Evolutionary conservation across 805 yeast species (phyloP).

Genomic region (Sungouiozyma intestinalis): DNA sequence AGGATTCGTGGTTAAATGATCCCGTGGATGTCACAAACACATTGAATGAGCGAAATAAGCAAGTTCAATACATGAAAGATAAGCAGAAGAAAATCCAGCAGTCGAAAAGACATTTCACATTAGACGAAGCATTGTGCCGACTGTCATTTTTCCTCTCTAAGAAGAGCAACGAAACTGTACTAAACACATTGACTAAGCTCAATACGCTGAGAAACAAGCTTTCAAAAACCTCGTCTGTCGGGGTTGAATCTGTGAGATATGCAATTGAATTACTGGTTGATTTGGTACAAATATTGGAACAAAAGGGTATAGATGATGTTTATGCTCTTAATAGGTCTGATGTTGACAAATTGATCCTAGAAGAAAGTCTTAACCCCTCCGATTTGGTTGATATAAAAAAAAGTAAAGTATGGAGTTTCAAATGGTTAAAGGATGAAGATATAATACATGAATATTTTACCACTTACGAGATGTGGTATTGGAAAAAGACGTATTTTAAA

Average conservation of each 20-base stretch:
- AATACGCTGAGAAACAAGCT: constrained; percentile 16
- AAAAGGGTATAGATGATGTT: constrained; percentile 31
- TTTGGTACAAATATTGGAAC: constrained; percentile 32
- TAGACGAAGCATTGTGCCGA: constrained; percentile 28
- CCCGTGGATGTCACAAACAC: constrained; percentile 7
- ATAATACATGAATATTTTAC: constrained; percentile 40
- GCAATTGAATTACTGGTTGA: constrained; percentile 35
- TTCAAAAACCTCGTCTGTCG: not conserved
- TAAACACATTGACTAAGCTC: constrained; percentile 36
- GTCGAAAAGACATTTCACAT: constrained; percentile 12
- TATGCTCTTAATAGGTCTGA: constrained; percentile 38
- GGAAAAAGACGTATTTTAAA: constrained; percentile 42
- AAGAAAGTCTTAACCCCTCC: constrained; percentile 18
- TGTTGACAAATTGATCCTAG: constrained; percentile 19
- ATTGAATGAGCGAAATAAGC: constrained; percentile 9
- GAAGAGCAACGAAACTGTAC: constrained; percentile 39
- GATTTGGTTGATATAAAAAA: constrained; percentile 13
- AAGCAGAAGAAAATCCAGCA: constrained; percentile 13
- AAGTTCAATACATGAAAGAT: constrained; percentile 10
- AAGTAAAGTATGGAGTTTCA: constrained; percentile 32
- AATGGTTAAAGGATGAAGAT: constrained; percentile 30
- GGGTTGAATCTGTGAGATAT: constrained; percentile 11
- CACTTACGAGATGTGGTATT: constrained; percentile 43
- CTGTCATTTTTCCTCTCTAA: constrained; percentile 19
- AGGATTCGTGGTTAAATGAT: constrained; percentile 20